These are phyloP conservation scores for Mrakia hoshinonis DNA, from an alignment of 768 basidiomycete genomes.

Conservation along the genomic window DNA sequence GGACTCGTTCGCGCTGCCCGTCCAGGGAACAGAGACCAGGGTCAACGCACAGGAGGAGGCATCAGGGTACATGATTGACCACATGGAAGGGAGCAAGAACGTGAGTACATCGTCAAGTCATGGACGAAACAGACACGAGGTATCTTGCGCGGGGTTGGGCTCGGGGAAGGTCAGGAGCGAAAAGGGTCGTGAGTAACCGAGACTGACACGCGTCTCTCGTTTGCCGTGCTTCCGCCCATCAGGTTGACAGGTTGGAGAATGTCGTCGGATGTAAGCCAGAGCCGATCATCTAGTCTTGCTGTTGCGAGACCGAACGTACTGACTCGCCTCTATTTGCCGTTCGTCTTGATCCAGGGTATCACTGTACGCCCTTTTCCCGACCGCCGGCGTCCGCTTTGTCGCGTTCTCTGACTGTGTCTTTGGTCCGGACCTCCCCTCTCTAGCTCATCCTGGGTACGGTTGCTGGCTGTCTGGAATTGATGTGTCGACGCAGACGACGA, in stretches of 20 bases:
- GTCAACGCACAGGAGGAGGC: conserved; percentile 94
- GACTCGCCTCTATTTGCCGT: neutral
- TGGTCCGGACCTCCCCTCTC: neutral
- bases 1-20: conserved; percentile 94
- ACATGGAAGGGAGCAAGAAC: conserved; percentile 68
- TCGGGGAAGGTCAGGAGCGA: neutral
- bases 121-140: too few relatives aligned
- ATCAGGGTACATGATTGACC: conserved; percentile 97
- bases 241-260: conserved; percentile 48
- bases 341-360: conserved; percentile 50
- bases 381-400: too few relatives aligned
- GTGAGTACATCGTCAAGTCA: conserved; percentile 42
- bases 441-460: conserved; percentile 88
- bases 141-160: neutral
- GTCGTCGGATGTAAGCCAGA: conserved; percentile 63
- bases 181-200: too few relatives aligned
- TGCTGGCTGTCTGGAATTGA: conserved; percentile 99
- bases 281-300: neutral
- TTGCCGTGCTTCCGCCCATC: neutral
- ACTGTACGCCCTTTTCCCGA: conserved; percentile 44
- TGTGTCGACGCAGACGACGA: conserved; percentile 89
- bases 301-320: too few relatives aligned
- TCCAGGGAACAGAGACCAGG: conserved; percentile 95
- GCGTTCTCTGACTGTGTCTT: neutral
- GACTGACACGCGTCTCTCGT: neutral